Conservation (phyloP, 345 rosid genomes). For the Euphorbia peplus region DNA sequence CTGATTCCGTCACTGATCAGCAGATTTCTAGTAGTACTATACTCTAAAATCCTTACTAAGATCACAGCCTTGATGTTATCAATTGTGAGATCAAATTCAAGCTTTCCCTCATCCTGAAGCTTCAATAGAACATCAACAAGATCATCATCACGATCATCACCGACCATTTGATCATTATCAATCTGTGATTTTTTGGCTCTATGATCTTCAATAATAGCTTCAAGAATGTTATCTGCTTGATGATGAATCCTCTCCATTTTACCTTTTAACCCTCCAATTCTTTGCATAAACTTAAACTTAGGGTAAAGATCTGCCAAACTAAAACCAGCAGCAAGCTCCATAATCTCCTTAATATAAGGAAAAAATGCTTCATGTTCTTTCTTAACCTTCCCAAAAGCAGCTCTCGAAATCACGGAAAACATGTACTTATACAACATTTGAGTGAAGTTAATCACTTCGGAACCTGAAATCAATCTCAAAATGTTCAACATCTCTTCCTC, state of each 20-base stretch:
- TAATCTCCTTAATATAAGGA: not conserved
- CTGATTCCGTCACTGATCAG: too few species aligned
- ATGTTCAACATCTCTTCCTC: constrained; percentile 23
- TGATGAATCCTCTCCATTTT: constrained; percentile 13
- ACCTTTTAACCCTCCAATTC: constrained; percentile 17
- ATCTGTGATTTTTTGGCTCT: constrained; percentile 2
- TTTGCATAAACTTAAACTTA: constrained; percentile 15
- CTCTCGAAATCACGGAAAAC: constrained; percentile 13
- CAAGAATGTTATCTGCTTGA: constrained; percentile 14
- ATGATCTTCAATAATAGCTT: constrained; percentile 21
- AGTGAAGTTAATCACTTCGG: constrained; percentile 1
- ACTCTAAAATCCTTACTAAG: not conserved
- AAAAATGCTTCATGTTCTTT: constrained; percentile 3
- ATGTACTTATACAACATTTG: not conserved
- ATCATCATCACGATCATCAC: not conserved
- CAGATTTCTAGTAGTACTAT: too few species aligned
- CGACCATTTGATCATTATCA: too few species aligned
- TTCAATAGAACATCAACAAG: constrained; percentile 13
- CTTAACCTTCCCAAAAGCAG: constrained; percentile 5
- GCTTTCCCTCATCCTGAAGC: not conserved
- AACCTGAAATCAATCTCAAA: not conserved
- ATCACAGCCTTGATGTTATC: constrained; percentile 9
- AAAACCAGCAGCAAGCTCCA: constrained; percentile 13
- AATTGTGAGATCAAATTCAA: constrained; percentile 1
- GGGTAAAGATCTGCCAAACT: constrained; percentile 27